Evolutionary conservation across 2,329 filamentous ascomycete species (phyloP).

Genomic region (Metarhizium sp.): DNA sequence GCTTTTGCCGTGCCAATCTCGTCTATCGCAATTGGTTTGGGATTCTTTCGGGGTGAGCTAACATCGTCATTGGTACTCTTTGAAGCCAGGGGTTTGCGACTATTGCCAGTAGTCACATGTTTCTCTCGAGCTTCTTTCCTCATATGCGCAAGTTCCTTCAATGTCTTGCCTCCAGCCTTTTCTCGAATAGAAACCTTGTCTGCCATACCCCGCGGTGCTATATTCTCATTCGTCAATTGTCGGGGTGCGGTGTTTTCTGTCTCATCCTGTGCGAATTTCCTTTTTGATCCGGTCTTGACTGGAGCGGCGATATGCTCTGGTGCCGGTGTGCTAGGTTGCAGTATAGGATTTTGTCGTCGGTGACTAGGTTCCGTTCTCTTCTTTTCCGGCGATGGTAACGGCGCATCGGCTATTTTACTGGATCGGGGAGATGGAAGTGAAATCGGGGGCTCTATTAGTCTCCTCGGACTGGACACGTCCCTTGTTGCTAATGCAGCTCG

Average conservation of each 20-base stretch:
- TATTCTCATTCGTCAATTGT: constrained; percentile 19
- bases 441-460: constrained; percentile 20
- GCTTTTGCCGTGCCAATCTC: constrained; percentile 31
- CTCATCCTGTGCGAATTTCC: constrained; percentile 50
- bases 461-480: constrained; percentile 14
- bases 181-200: constrained; percentile 22
- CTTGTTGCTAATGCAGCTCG: constrained; percentile 10
- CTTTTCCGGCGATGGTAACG: constrained; percentile 18
- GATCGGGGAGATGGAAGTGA: constrained; percentile 19
- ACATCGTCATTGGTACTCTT: constrained; percentile 55
- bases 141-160: constrained; percentile 35
- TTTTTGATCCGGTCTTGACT: constrained; percentile 43
- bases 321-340: neutral
- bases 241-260: constrained; percentile 26
- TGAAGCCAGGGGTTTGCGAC: constrained; percentile 39
- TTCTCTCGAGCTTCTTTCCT: constrained; percentile 31
- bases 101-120: constrained; percentile 15
- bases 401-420: constrained; percentile 8
- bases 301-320: constrained; percentile 12
- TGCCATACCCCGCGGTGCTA: constrained; percentile 6
- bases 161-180: constrained; percentile 29
- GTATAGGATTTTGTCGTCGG: neutral
- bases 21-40: constrained; percentile 23
- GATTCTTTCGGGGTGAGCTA: constrained; percentile 45
- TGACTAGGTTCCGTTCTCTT: constrained; percentile 8